A percentile compares a stretch with the other conserved stretches of the same genome.
Conservation (phyloP, 2,329 filamentous ascomycete species). For the Truncatella angustata region DNA sequence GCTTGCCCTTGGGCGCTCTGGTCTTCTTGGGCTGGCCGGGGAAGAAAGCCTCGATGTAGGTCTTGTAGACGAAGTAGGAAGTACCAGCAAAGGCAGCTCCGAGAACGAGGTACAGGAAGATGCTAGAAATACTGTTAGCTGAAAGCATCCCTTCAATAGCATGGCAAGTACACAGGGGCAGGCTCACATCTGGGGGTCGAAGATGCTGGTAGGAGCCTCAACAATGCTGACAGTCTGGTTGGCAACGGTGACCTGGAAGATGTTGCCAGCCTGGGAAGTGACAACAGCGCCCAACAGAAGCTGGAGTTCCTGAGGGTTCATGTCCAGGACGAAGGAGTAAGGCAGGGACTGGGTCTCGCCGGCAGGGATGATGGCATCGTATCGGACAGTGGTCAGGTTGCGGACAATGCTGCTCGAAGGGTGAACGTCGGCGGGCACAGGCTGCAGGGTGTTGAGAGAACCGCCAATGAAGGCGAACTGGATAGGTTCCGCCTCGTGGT, state of each 20-base stretch:
- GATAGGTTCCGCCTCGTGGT: slow-evolving; percentile 76
- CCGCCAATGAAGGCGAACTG: slow-evolving; percentile 75
- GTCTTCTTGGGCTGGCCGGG: slow-evolving; percentile 73
- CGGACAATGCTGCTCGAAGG: slow-evolving; percentile 62
- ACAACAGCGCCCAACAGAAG: slow-evolving; percentile 77
- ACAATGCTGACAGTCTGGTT: slow-evolving; percentile 83
- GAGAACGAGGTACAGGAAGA: slow-evolving; percentile 97
- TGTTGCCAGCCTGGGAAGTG: slow-evolving; percentile 59
- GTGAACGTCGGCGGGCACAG: slow-evolving; percentile 46
- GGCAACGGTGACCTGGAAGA: slow-evolving; percentile 78
- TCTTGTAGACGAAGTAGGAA: slow-evolving; percentile 96
- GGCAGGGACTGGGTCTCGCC: slow-evolving; percentile 75
- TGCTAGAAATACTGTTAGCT: slow-evolving; percentile 49
- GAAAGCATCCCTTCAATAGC: no score
- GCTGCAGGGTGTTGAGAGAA: slow-evolving; percentile 60
- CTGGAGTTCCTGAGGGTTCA: slow-evolving; percentile 86
- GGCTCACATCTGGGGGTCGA: slow-evolving; percentile 91
- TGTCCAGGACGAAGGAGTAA: slow-evolving; percentile 84
- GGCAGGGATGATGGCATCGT: slow-evolving; percentile 70
- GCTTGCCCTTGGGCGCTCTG: slow-evolving; percentile 54
- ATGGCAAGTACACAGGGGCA: background rate
- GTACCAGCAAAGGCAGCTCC: slow-evolving; percentile 73
- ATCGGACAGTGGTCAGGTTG: slow-evolving; percentile 79
- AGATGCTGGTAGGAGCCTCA: slow-evolving; percentile 85
- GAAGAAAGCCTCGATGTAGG: slow-evolving; percentile 95